Evolutionary conservation across 108 stramenopile species (phyloP).

Genomic region (Asterionellopsis glacialis): DNA sequence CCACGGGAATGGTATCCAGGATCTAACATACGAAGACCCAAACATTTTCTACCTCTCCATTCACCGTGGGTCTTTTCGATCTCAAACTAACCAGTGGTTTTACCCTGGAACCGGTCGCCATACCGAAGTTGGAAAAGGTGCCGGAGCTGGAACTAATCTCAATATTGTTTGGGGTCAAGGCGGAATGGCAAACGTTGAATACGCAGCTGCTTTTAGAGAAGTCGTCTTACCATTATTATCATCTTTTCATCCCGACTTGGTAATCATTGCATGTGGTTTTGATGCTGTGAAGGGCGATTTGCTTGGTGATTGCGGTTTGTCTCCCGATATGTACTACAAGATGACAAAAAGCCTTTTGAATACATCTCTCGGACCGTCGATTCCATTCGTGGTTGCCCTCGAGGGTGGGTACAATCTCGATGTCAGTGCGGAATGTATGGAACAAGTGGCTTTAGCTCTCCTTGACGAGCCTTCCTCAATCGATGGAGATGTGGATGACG

Average conservation of each 20-base stretch:
- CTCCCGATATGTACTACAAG: constrained; percentile 8
- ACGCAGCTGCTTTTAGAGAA: constrained; percentile 30
- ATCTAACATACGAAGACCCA: constrained; percentile 38
- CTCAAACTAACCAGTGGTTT: constrained; percentile 33
- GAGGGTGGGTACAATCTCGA: constrained; percentile 59
- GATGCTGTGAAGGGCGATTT: constrained; percentile 46
- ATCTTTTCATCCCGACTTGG: constrained; percentile 18
- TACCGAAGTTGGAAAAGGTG: constrained; percentile 37
- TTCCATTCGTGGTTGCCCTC: constrained; percentile 42
- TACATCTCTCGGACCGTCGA: neutral
- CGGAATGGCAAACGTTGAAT: constrained; percentile 24
- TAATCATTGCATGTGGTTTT: constrained; percentile 44
- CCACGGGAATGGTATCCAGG: constrained; percentile 47
- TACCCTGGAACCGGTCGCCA: constrained; percentile 33
- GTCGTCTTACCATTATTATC: constrained; percentile 28
- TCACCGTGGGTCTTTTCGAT: constrained; percentile 27
- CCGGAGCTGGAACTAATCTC: constrained; percentile 24
- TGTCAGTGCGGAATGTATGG: constrained; percentile 23
- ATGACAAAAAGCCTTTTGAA: constrained; percentile 12
- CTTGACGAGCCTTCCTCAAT: constrained; percentile 4
- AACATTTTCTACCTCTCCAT: constrained; percentile 38
- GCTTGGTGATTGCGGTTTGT: constrained; percentile 16
- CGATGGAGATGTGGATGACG: neutral
- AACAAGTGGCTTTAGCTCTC: constrained; percentile 12
- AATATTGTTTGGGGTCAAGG: constrained; percentile 29